Base-by-base conservation (phyloP, 768 basidiomycete species). In the Russula emetica region DNA sequence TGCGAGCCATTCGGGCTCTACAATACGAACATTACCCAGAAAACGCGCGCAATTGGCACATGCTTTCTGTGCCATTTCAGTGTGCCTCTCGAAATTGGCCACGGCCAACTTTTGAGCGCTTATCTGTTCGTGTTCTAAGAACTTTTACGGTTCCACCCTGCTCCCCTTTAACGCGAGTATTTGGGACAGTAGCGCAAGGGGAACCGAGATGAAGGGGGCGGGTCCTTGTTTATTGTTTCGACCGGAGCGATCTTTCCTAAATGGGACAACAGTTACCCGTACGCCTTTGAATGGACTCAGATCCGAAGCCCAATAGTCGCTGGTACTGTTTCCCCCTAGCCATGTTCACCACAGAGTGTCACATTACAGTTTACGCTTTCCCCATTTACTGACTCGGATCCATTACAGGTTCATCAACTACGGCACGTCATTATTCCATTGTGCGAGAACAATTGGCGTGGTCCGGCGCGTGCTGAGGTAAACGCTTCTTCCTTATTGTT, bases 401-500 rank as follows among this genome's bases (percentile, higher is more conserved):
- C 40, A 49, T 58, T 32, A 45, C 49, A 60, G 52, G 62, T 40
- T 58, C 30, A 49, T 24, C n/a, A 22, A 51, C 38, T 60, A 44
- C 32, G 62, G 51, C 62, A 38, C 55, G 44, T 28, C 32, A 56
- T 20, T 1, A 54, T 63, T 62, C 63, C 65, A 62, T 58, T 34
- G 49, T 40, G 34, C 56, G 30, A 64, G 36, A 64, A 67, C 66
- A 67, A 67, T 67, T 67, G 49, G 47, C n/a, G 24, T 40, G 24
- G 22, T 47, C 56, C 10, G 54, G 66, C 63, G 44, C 54, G 24
- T 66, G 57, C 57, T 65, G 66, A 60, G 52, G 58, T 65, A 65
- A 64, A 59, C 49, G 5, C 66, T 64, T 60, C 66, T 60, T 38
- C 45, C 62, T 67, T 67, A 67, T 67, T 67, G 66, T 67, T 59